Base-by-base conservation (phyloP, 2,329 filamentous ascomycete species). In the Spiromastix sp. region DNA sequence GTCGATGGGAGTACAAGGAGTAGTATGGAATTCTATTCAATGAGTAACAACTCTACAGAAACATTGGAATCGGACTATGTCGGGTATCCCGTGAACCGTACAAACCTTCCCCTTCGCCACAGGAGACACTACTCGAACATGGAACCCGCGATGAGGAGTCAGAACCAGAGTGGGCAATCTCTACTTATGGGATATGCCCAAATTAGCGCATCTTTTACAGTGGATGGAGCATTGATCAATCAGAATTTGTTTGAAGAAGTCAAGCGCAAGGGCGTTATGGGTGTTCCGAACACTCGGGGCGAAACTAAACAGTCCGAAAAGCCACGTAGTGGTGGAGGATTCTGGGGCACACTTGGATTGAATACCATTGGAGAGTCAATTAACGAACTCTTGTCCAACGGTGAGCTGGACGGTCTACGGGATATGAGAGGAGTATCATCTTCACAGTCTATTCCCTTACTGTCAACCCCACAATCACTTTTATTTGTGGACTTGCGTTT, bases 131-230 rank as follows among this genome's bases (percentile, higher is more conserved):
- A 58, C 34, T 72, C 71, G 28, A 62, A 57, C 38, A 45, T 65
- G 29, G 41, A 57, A 43, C 36, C 54, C 13, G 42, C 36, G 30
- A 43, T 40, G 9, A 49, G 42, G 18, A 19, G 40, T 5, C 35
- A 42, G 12, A 48, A 51, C 29, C 46, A 43, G 35, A 30, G 38
- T 20, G 33, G 37, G 6, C 87, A 96, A 55, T 79, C 81, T 1
- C 64, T 98, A 36, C 93, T 98, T 77, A 98, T 98, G 91, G 91
- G 87, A 0, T 98, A 93, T 59, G 89, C 85, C 2, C 91, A 98
- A 49, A 76, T 96, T 2, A 83, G 85, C 57, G 91, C 91, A 3
- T 87, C 84, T 0, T 98, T 98, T 48, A 85, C 79, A 0, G 64
- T 98, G 5, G 91, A 98, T 52, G 86, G 86, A 1, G 94, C 91